Base-by-base conservation (phyloP, 2,329 filamentous ascomycete species). In the Coleophoma eucalyptorum region DNA sequence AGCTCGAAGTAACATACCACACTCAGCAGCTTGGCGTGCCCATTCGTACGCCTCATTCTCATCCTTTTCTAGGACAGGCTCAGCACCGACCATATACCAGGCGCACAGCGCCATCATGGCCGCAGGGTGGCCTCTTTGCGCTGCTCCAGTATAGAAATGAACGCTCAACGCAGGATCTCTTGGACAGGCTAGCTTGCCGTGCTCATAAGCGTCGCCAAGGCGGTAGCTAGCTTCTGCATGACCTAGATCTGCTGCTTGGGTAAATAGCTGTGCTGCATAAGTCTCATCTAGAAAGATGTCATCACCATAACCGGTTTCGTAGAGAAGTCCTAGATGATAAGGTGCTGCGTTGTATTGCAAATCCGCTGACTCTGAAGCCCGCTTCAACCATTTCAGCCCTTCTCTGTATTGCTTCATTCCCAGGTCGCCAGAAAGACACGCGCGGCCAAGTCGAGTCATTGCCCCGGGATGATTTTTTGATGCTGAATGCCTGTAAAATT, bases 91-190 rank as follows among this genome's bases (percentile, higher is more conserved):
- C 79, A 97, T 88, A 69, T 97, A 99, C 94, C 94, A 99, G 11
- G 94, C 94, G 70, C 94, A 99, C 8, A 99, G 77, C 4, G 93
- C 93, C 92, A 99, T 96, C 91, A 97, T 97, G 44, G 91, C 93
- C 44, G 84, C 80, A 0, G 91, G 78, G 63, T 97, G 88, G 1
- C 90, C 90, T 43, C 80, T 78, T 63, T 96, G 89, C 2, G 94
- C 94, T 12, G 94, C 93, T 21, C 86, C 87, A 1, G 93, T 99
- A 72, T 99, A 99, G 66, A 97, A 99, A 68, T 99, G 94, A 10
- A 99, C 91, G 57, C 91, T 97, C 48, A 99, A 75, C 2, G 92
- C 90, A 2, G 94, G 90, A 67, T 99, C 94, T 48, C 86, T 84
- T 1, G 94, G 94, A 64, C 94, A 99, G 58, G 81, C 84, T 50